These are phyloP conservation scores for Lachancea fermentati DNA, from an alignment of 805 yeast genomes.

Conservation along the genomic window DNA sequence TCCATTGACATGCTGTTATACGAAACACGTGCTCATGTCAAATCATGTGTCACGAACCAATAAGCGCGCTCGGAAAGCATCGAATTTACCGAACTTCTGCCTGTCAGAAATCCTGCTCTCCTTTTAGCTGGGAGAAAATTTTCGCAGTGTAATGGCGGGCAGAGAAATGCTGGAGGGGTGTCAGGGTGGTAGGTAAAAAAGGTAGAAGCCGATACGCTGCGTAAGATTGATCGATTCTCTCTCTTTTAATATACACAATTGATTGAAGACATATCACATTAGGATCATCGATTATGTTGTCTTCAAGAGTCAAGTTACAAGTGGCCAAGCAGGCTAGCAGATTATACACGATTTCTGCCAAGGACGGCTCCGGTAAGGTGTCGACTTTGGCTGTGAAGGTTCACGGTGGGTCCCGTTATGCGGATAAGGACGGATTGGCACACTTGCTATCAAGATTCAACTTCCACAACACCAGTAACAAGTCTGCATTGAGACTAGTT, in stretches of 20 bases:
- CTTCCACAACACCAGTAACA: constrained; percentile 73
- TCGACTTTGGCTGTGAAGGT: constrained; percentile 76
- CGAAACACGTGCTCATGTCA: no score
- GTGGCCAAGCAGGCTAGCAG: constrained; percentile 28
- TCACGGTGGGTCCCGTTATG: constrained; percentile 79
- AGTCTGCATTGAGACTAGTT: constrained; percentile 86
- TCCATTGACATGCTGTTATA: no score
- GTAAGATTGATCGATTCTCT: neutral
- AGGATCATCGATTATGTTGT: constrained; percentile 11
- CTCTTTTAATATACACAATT: neutral
- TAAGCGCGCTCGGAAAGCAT: constrained; percentile 1
- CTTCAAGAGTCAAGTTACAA: constrained; percentile 19
- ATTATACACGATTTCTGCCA: constrained; percentile 41
- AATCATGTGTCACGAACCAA: constrained; percentile 1
- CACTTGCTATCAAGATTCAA: constrained; percentile 81
- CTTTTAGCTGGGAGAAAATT: neutral
- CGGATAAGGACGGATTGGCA: constrained; percentile 69
- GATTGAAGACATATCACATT: neutral
- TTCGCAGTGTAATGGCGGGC: neutral
- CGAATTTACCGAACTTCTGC: neutral
- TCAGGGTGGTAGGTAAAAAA: neutral
- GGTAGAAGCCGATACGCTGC: neutral
- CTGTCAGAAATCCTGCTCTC: neutral
- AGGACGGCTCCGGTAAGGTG: constrained; percentile 59
- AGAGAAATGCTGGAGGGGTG: neutral